Evolutionary conservation across 2,329 filamentous ascomycete species (phyloP).

Genomic region (Verticillium nonalfalfae): DNA sequence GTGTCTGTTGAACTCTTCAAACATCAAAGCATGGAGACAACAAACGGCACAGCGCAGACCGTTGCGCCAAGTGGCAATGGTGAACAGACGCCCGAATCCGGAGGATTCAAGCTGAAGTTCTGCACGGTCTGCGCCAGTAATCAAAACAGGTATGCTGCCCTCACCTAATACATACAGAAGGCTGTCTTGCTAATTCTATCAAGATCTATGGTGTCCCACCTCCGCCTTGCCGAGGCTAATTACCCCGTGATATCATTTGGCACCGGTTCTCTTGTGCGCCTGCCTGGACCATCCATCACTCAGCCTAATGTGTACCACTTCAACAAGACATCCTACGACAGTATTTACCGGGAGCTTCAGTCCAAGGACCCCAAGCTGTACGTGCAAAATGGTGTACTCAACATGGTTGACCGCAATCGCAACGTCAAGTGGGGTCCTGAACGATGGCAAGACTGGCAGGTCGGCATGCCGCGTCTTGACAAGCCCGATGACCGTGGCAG

Average conservation of each 20-base stretch:
- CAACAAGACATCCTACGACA: constrained; percentile 92
- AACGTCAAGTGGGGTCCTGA: constrained; percentile 93
- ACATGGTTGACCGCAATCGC: constrained; percentile 91
- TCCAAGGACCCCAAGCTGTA: constrained; percentile 84
- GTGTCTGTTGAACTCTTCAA: background rate
- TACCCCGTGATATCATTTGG: constrained; percentile 99
- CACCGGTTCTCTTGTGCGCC: constrained; percentile 86
- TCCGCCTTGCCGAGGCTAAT: constrained; percentile 75
- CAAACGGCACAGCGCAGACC: constrained; percentile 28
- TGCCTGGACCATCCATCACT: constrained; percentile 84
- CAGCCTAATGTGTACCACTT: constrained; percentile 98
- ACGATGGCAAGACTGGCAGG: constrained; percentile 94
- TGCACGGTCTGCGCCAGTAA: constrained; percentile 99
- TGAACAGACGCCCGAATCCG: constrained; percentile 39
- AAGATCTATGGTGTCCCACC: constrained; percentile 98
- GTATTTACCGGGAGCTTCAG: constrained; percentile 88
- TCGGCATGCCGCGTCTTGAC: constrained; percentile 76
- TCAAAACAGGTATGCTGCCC: constrained; percentile 72
- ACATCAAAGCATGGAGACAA: constrained; percentile 28
- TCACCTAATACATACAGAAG: background rate
- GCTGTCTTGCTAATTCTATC: background rate
- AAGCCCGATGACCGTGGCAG: constrained; percentile 71
- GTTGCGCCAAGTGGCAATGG: constrained; percentile 18
- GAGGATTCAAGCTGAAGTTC: constrained; percentile 85
- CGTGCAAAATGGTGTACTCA: constrained; percentile 83